These are phyloP conservation scores for Phytopythium cucurbitacearum DNA, from an alignment of 352 stramenopile species.

Conservation along the genomic window DNA sequence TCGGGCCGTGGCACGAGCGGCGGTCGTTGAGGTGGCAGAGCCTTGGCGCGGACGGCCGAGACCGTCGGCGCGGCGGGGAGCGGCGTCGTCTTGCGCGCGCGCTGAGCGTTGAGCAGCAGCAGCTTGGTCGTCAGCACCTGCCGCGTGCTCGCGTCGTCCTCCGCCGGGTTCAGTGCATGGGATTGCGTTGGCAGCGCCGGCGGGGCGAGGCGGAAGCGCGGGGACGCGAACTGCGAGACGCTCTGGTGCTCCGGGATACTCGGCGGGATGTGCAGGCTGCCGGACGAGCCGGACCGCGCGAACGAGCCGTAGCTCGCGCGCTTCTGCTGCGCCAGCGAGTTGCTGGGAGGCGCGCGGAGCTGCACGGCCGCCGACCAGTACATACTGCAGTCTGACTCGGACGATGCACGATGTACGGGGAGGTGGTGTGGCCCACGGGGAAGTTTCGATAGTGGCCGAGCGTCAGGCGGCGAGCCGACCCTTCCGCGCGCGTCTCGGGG, in stretches of 20 bases:
- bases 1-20: conserved; percentile 10
- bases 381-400: conserved; percentile 21
- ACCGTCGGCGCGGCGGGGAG: conserved; percentile 3
- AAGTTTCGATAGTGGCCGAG: conserved; percentile 6
- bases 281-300: conserved; percentile 20
- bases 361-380: conserved; percentile 72
- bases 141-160: conserved; percentile 21
- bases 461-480: too few relatives aligned
- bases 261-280: conserved; percentile 58
- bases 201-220: conserved; percentile 10
- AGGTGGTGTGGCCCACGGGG: conserved; percentile 8
- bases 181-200: neutral
- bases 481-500: too few relatives aligned
- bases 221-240: conserved; percentile 56
- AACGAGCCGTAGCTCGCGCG: conserved; percentile 63
- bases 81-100: conserved; percentile 7
- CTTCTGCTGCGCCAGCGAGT: conserved; percentile 18
- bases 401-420: conserved; percentile 3
- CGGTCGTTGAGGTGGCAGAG: too few relatives aligned
- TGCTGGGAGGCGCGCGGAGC: conserved; percentile 29
- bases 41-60: conserved; percentile 12
- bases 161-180: conserved; percentile 2
- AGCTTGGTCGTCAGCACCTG: conserved; percentile 24
- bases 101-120: conserved; percentile 16
- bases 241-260: conserved; percentile 75